Percentiles rank a stretch among this genome's conserved stretches.
Conservation (phyloP, 345 rosid species). For the Arabidopsis arenosa region DNA sequence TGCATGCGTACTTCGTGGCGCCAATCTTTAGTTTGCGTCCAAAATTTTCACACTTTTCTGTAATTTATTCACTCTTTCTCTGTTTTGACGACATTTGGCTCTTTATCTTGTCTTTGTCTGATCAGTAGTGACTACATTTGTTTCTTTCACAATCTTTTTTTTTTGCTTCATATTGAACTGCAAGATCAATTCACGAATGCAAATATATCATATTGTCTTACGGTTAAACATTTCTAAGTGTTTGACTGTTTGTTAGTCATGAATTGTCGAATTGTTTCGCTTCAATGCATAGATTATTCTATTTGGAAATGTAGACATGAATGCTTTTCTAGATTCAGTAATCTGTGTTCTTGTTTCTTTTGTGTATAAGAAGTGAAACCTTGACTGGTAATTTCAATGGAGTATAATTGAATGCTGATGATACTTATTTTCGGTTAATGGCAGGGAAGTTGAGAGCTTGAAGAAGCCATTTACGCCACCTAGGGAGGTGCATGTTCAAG, state of each 20-base stretch:
- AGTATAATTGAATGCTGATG: slow-evolving; percentile 17
- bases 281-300: background rate
- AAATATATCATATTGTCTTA: background rate
- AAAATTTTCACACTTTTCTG: slow-evolving; percentile 9
- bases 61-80: background rate
- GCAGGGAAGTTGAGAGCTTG: slow-evolving; percentile 72
- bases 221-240: background rate
- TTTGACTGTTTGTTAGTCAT: background rate
- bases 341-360: slow-evolving; percentile 5
- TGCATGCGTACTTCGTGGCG: slow-evolving; percentile 47
- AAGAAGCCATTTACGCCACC: slow-evolving; percentile 87
- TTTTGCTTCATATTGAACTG: slow-evolving; percentile 7
- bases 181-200: slow-evolving; percentile 2
- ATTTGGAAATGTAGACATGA: background rate
- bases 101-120: slow-evolving; percentile 21
- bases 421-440: slow-evolving; percentile 13
- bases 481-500: slow-evolving; percentile 80
- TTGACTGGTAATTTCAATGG: background rate
- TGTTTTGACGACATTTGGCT: slow-evolving; percentile 23
- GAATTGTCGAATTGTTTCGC: background rate
- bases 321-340: slow-evolving; percentile 2
- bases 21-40: slow-evolving; percentile 32
- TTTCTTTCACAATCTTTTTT: background rate
- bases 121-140: slow-evolving; percentile 6
- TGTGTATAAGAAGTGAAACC: slow-evolving; percentile 8